These are phyloP conservation scores for Polygonum maritimum DNA, from an alignment of 148 eudicot genomes.

Conservation along the genomic window DNA sequence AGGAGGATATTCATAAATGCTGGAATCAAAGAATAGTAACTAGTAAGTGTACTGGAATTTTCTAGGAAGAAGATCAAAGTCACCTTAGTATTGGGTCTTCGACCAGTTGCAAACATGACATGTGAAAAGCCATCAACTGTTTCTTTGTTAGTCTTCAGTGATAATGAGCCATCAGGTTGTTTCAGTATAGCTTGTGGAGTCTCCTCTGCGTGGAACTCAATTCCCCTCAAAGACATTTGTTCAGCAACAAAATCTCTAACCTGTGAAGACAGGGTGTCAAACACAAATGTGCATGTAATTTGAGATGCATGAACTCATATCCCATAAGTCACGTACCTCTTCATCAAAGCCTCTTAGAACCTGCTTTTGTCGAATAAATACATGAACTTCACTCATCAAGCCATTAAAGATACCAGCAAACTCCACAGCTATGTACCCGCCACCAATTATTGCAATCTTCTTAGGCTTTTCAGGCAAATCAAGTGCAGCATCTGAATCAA, in stretches of 20 bases:
- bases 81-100: conserved; percentile 89
- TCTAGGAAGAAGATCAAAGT: neutral
- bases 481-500: conserved; percentile 94
- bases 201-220: conserved; percentile 87
- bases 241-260: conserved; percentile 85
- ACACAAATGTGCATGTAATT: neutral
- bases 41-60: neutral
- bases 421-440: conserved; percentile 93
- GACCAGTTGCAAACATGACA: conserved; percentile 97
- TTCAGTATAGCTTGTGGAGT: conserved; percentile 74
- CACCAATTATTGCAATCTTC: conserved; percentile 97
- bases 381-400: conserved; percentile 76
- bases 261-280: conserved; percentile 28
- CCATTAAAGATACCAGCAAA: conserved; percentile 99
- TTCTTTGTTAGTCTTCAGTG: conserved; percentile 84
- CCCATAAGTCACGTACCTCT: conserved; percentile 45
- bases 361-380: conserved; percentile 83
- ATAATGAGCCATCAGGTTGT: conserved; percentile 69
- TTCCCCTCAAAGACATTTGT: conserved; percentile 84
- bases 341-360: conserved; percentile 95
- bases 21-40: neutral
- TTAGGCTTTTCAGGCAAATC: conserved; percentile 82
- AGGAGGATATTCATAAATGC: neutral
- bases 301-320: neutral
- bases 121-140: conserved; percentile 78